Evolutionary conservation across 495 filamentous ascomycete species (phyloP).

Genomic region (Xylaria cubensis): DNA sequence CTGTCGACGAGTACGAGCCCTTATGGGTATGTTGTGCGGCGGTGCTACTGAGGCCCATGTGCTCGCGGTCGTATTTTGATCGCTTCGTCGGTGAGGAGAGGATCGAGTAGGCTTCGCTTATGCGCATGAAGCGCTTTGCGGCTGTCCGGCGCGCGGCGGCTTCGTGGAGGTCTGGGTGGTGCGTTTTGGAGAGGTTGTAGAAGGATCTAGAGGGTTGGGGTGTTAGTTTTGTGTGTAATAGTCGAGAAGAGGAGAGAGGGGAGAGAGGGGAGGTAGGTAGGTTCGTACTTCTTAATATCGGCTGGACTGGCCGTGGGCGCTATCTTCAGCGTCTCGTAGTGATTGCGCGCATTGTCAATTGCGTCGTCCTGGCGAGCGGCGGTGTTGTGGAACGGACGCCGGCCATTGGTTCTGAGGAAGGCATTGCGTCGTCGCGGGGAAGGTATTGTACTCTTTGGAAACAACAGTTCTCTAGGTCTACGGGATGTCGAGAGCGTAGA

Average conservation of each 20-base stretch:
- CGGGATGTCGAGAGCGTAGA: conserved; percentile 5
- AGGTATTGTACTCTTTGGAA: not conserved
- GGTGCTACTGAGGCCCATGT: conserved; percentile 48
- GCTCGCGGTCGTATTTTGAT: conserved; percentile 77
- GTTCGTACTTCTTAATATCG: conserved; percentile 84
- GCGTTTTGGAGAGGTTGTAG: conserved; percentile 86
- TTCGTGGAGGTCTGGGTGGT: conserved; percentile 94
- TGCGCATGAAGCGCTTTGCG: conserved; percentile 77
- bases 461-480: conserved; percentile 12
- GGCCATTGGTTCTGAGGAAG: not conserved
- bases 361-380: conserved; percentile 38
- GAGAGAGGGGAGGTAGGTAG: not conserved
- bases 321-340: conserved; percentile 86
- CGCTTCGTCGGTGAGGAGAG: conserved; percentile 77
- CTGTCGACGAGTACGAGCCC: conserved; percentile 58
- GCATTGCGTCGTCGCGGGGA: conserved; percentile 13
- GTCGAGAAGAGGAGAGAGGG: not conserved
- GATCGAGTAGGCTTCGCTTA: conserved; percentile 84
- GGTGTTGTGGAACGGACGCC: conserved; percentile 52
- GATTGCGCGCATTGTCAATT: conserved; percentile 52
- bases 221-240: not conserved
- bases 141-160: conserved; percentile 66
- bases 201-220: conserved; percentile 63
- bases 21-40: conserved; percentile 11
- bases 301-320: conserved; percentile 67